Evolutionary conservation across 2,329 filamentous ascomycete genomes (phyloP), one percentile per base, ranked within the genome.

Genomic region (Fusarium kyushuense): DNA sequence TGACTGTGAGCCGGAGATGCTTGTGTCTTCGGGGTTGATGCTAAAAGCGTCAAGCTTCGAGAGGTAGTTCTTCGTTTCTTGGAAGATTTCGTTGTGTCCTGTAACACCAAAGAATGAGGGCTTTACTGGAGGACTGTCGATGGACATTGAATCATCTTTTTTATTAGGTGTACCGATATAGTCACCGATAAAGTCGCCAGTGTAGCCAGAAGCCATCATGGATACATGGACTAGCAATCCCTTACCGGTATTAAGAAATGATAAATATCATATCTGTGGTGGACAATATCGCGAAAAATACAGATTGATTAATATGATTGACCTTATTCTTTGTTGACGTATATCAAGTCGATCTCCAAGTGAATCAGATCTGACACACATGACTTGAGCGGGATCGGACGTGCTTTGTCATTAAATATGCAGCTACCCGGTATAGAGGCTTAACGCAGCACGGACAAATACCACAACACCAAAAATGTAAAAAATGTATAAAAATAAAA

Each of bases 101-200:
- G 30, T 47, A 11, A 46, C 49, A 16, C 59, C 59, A 10, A 63
- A 63, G 16, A 63, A 63, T 3, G 42, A 29, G 1, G 59, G 59
- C 3, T 32, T 62, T 1, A 21, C 21, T 0, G 36, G 33, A 2
- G 40, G 41, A 2, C 43, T 47, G 4, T 54, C 45, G 19, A 52
- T 16, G n/a, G 25, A 21, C 10, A 54, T 16, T 3, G 11, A 16
- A 11, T 38, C 19, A 2, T 58, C 32, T 23, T 6, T 36, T 27
- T 43, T 48, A n/a, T 2, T 25, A 2, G 27, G 21, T 3, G 7
- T 32, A 5, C 53, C 33, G 12, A 51, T 49, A 17, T 38, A 51
- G 5, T 55, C 53, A 9, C 46, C 46, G 10, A 49, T 6, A 19
- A 49, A 49, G 11, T 36, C 46, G 7, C 42, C 42, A 0, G 46